phyloP scores from a whole-genome alignment of 257 asterid species.

The Verbena officinalis region DNA sequence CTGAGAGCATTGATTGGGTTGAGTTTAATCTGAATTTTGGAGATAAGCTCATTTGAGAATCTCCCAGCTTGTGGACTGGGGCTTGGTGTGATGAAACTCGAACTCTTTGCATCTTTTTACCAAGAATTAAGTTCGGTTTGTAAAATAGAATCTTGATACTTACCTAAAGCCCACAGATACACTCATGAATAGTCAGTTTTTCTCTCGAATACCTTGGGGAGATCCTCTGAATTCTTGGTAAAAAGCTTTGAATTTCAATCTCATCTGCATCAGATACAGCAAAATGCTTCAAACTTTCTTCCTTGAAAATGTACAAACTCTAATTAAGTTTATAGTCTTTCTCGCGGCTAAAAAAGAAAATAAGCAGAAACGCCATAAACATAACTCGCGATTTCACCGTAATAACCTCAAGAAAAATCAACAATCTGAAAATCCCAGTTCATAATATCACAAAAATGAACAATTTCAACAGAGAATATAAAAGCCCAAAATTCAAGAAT shows the following conservation, averaged over 20 bases:
- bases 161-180: slow-evolving; percentile 6
- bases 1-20: slow-evolving; percentile 47
- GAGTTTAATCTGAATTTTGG: slow-evolving; percentile 76
- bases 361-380: slow-evolving; percentile 22
- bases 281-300: slow-evolving; percentile 11
- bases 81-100: slow-evolving; percentile 76
- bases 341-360: slow-evolving; percentile 23
- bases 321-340: slow-evolving; percentile 24
- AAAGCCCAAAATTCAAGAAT: slow-evolving; percentile 31
- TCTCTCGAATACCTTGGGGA: slow-evolving; percentile 6
- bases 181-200: neutral
- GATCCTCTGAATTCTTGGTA: neutral
- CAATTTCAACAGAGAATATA: neutral
- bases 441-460: slow-evolving; percentile 4
- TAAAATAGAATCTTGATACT: slow-evolving; percentile 3
- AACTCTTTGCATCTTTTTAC: slow-evolving; percentile 60
- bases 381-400: slow-evolving; percentile 26
- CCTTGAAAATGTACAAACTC: slow-evolving; percentile 21
- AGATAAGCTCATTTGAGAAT: slow-evolving; percentile 82
- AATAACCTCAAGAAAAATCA: slow-evolving; percentile 24
- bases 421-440: slow-evolving; percentile 30
- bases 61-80: slow-evolving; percentile 84
- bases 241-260: slow-evolving; percentile 4
- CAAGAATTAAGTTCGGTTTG: neutral
- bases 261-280: slow-evolving; percentile 23